Evolutionary conservation across 225 moss, liverwort and hornwort genomes (phyloP), one percentile per base, ranked within the genome.

Genomic region (Polytrichum formosum): DNA sequence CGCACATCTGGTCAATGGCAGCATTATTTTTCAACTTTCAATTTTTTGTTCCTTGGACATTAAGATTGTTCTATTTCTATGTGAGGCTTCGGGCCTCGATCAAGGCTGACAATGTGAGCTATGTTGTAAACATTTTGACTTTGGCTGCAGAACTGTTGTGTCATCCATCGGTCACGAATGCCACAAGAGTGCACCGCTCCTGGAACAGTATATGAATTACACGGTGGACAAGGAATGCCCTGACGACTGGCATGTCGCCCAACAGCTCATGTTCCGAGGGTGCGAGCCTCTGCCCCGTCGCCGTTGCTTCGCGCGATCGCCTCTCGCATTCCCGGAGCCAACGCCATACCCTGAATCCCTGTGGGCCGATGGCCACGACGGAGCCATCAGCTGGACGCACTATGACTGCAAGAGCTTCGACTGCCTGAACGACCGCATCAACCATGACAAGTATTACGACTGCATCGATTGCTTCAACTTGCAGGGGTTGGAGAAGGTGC

Each of bases 361-460:
- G 7, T 77, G 76, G 76, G 22, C 30, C 22, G 58, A 65, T 29
- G 70, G 65, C 9, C 63, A 60, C 1, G 70, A 58, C 54, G 71
- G 65, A n/a, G 63, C 71, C 1, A 72, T 77, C 30, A 65, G 70
- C 10, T 77, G 76, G 76, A 77, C 71, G 27, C 76, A 71, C 66
- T 77, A 77, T 56, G 64, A 65, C 21, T 77, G 76, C 76, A 77
- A 77, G 28, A 72, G 65, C 37, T 77, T 77, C 33, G 76, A 56
- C 10, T 77, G 76, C 53, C 56, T 77, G 22, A 68, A 68, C 26
- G 68, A 68, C 68, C 68, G 68, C 5, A 55, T 68, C 13, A 68
- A 68, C 17, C 68, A 68, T 28, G 54, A 54, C 8, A 68, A 68
- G 68, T 68, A 68, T 28, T 26, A 54, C 55, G 68, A 68, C 26